Percentiles rank a stretch among this genome's conserved stretches.
Evolutionary conservation across 495 filamentous ascomycete species (phyloP).

Genomic region (Clohesyomyces aquaticus): DNA sequence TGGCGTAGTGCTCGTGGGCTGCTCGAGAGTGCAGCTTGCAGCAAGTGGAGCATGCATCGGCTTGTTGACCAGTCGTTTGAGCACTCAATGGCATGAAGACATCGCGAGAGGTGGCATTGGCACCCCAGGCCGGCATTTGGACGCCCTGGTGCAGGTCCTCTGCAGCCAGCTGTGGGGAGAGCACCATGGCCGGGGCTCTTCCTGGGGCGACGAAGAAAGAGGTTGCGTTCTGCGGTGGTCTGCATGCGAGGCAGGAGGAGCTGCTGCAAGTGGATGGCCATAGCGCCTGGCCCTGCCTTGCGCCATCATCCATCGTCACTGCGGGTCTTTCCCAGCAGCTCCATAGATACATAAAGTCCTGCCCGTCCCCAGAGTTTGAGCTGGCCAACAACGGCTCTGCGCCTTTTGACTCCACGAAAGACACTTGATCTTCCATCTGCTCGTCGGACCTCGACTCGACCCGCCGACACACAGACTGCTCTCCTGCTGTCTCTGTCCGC

Average conservation of each 20-base stretch:
- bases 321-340: constrained; percentile 15
- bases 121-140: background rate
- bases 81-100: background rate
- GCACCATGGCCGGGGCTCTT: too few species aligned
- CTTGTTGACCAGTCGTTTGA: too few species aligned
- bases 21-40: background rate
- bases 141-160: background rate
- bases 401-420: too few species aligned
- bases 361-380: too few species aligned
- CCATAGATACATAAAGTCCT: constrained; percentile 13
- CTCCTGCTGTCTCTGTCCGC: background rate
- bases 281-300: constrained; percentile 5
- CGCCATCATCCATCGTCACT: constrained; percentile 30
- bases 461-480: too few species aligned
- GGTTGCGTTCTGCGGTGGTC: constrained; percentile 16
- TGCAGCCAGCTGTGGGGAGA: background rate
- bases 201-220: too few species aligned
- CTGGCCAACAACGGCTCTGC: too few species aligned
- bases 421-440: too few species aligned
- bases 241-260: background rate
- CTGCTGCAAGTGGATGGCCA: background rate
- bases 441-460: too few species aligned
- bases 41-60: background rate
- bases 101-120: background rate
- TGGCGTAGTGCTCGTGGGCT: background rate